These are phyloP conservation scores for Casuarina glauca DNA, from an alignment of 306 rosid genomes.

Conservation along the genomic window DNA sequence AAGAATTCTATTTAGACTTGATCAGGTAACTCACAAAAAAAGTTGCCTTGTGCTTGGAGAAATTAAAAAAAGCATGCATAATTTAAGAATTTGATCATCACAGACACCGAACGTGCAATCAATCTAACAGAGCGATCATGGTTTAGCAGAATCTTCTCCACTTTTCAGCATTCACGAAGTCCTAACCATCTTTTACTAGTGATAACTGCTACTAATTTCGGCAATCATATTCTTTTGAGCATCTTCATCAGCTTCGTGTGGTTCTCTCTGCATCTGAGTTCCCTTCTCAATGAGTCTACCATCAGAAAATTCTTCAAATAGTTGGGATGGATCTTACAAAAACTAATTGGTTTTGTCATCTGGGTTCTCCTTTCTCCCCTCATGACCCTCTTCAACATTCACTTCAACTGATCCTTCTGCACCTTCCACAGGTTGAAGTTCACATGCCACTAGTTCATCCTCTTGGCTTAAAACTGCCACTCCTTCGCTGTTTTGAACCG, in stretches of 20 bases:
- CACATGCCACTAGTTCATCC: slow-evolving; percentile 35
- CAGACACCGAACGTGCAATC: background rate
- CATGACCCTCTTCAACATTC: slow-evolving; percentile 19
- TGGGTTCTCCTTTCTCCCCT: slow-evolving; percentile 18
- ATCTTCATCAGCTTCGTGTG: slow-evolving; percentile 21
- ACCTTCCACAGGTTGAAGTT: slow-evolving; percentile 32
- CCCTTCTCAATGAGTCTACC: slow-evolving; percentile 23
- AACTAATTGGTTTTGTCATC: slow-evolving; percentile 19
- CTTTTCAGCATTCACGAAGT: slow-evolving; percentile 12
- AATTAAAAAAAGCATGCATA: background rate
- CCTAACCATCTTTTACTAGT: slow-evolving; percentile 20
- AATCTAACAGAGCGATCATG: slow-evolving; percentile 15
- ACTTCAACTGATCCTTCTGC: slow-evolving; percentile 25
- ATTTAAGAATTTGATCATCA: background rate
- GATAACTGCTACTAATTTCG: slow-evolving; percentile 29
- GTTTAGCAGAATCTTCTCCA: slow-evolving; percentile 21
- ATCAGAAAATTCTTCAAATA: slow-evolving; percentile 15
- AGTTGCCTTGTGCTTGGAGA: background rate
- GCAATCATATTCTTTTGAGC: slow-evolving; percentile 17
- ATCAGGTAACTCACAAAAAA: background rate
- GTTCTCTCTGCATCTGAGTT: background rate
- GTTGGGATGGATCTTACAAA: slow-evolving; percentile 21
- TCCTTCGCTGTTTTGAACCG: slow-evolving; percentile 31
- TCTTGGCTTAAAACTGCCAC: slow-evolving; percentile 27
- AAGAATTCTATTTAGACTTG: background rate